Conservation (phyloP, 345 rosid genomes). For the Brassica incana region DNA sequence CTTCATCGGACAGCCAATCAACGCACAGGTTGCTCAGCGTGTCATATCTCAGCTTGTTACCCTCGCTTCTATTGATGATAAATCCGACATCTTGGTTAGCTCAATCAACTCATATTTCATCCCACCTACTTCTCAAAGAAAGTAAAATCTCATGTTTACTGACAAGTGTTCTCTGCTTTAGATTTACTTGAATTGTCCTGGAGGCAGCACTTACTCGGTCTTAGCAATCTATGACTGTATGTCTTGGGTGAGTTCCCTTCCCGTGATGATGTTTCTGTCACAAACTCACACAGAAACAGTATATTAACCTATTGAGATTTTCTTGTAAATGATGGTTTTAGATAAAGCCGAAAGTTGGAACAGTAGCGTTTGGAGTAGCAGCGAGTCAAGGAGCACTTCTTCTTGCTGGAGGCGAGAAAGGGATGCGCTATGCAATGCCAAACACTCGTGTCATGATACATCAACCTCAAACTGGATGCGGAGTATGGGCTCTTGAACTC, state of each 20-base stretch:
- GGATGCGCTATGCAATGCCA: constrained; percentile 97
- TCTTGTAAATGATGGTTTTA: constrained; percentile 31
- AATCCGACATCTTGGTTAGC: constrained; percentile 82
- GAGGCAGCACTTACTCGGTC: constrained; percentile 88
- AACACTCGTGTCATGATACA: constrained; percentile 92
- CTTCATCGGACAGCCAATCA: constrained; percentile 82
- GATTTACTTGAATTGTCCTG: constrained; percentile 90
- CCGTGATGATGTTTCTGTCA: neutral
- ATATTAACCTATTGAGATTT: neutral
- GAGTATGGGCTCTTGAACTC: constrained; percentile 49
- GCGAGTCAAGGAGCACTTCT: constrained; percentile 95
- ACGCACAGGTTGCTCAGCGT: constrained; percentile 83
- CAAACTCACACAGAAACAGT: neutral
- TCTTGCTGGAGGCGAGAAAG: constrained; percentile 96
- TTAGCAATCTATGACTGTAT: constrained; percentile 94
- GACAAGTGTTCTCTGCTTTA: constrained; percentile 30
- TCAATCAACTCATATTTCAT: neutral
- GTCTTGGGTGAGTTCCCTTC: constrained; percentile 67
- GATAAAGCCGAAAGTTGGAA: constrained; percentile 96
- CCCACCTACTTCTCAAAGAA: neutral
- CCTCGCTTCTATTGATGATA: constrained; percentile 79
- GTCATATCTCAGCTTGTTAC: constrained; percentile 94
- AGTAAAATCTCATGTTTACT: neutral
- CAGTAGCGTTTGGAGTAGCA: constrained; percentile 91
- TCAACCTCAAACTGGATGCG: constrained; percentile 91